phyloP scores from a whole-genome alignment of 78 protist genomes.

The Guillardia theta region DNA sequence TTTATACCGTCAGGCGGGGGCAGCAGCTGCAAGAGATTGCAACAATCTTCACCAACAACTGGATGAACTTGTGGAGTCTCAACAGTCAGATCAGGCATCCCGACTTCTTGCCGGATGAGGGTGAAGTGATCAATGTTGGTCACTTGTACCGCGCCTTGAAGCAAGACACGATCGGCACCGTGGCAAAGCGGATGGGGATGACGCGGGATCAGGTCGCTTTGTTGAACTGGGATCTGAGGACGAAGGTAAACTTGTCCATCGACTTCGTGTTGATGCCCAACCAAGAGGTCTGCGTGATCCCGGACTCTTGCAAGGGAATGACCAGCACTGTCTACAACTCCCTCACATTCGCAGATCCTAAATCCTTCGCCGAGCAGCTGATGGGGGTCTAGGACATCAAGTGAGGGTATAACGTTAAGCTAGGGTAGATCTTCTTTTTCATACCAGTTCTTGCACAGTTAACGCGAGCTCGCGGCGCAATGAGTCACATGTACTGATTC shows the following conservation, averaged over 20 bases:
- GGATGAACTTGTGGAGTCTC: neutral
- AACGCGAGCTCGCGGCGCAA: too few species aligned
- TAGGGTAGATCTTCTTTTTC: too few species aligned
- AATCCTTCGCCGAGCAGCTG: too few species aligned
- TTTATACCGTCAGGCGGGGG: neutral
- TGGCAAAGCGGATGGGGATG: slow-evolving; percentile 1
- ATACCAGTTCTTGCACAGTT: too few species aligned
- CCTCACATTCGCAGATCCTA: too few species aligned
- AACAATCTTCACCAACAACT: neutral
- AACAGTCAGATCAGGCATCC: neutral
- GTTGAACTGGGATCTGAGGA: neutral
- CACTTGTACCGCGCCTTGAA: neutral
- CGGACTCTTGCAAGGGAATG: neutral
- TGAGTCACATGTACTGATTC: too few species aligned
- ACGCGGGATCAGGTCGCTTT: neutral
- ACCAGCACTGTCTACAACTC: too few species aligned
- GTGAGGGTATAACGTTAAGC: too few species aligned
- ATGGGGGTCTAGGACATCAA: too few species aligned
- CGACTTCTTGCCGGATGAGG: neutral
- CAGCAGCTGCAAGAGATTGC: slow-evolving; percentile 31
- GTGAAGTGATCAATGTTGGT: neutral
- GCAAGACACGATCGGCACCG: neutral
- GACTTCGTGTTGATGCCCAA: neutral
- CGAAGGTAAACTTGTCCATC: neutral
- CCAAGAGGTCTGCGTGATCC: neutral